Percentiles rank a stretch among this genome's conserved stretches.
Conservation (phyloP, 805 yeast genomes). For the Candida insectorum region DNA sequence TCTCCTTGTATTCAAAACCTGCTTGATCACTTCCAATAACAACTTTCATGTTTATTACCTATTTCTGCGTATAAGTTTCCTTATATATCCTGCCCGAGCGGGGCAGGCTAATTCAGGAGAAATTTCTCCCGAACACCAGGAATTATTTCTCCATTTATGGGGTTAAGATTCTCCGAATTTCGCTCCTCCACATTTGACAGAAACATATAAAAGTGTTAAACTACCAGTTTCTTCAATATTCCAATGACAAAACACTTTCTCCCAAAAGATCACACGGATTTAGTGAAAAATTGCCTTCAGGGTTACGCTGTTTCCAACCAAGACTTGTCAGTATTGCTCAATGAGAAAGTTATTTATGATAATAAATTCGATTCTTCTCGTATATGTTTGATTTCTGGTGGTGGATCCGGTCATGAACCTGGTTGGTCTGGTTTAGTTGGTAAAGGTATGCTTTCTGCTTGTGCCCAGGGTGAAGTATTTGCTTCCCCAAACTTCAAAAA, state of each 20-base stretch:
- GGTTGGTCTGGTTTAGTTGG: constrained; percentile 40
- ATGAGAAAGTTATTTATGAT: constrained; percentile 38
- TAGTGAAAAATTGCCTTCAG: constrained; percentile 35
- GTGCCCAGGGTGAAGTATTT: constrained; percentile 41
- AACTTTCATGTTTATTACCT: constrained; percentile 17
- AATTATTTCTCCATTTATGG: too few species aligned
- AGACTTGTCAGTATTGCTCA: constrained; percentile 29
- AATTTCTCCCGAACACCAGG: too few species aligned
- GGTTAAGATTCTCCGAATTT: too few species aligned
- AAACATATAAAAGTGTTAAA: neutral
- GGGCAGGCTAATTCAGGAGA: too few species aligned
- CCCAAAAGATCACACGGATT: constrained; percentile 28
- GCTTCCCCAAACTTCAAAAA: constrained; percentile 39
- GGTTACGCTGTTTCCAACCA: constrained; percentile 39
- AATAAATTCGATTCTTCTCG: constrained; percentile 19
- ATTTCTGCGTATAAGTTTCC: neutral
- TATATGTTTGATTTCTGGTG: constrained; percentile 36
- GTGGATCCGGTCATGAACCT: constrained; percentile 45
- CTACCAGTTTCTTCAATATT: too few species aligned
- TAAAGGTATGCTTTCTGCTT: constrained; percentile 35
- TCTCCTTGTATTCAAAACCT: constrained; percentile 41
- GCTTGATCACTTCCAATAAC: constrained; percentile 45
- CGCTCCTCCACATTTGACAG: neutral
- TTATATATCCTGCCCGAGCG: too few species aligned
- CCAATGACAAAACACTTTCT: constrained; percentile 38